Evolutionary conservation across 192 early-diverging fungal genomes (phyloP).

Genomic region (Paraglomus occultum): DNA sequence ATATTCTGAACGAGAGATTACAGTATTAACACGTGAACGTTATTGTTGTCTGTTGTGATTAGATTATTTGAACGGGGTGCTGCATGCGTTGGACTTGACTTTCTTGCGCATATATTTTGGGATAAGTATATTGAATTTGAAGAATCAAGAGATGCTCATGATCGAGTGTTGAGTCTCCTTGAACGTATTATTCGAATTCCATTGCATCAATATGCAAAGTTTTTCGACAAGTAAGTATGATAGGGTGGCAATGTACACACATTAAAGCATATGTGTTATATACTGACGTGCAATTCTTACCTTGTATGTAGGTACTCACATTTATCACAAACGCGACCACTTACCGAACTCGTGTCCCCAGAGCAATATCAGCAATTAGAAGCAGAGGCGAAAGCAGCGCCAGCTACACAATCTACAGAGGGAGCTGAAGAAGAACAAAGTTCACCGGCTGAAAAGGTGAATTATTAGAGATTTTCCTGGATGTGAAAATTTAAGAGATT

Average conservation of each 20-base stretch:
- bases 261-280: background rate
- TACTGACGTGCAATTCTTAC: background rate
- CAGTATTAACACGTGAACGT: constrained; percentile 31
- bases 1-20: constrained; percentile 22
- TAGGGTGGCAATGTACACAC: too few relatives aligned
- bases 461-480: background rate
- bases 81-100: constrained; percentile 60
- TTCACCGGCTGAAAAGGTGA: constrained; percentile 24
- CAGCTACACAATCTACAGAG: constrained; percentile 9
- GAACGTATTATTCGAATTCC: constrained; percentile 68
- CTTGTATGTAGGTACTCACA: constrained; percentile 49
- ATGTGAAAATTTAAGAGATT: background rate
- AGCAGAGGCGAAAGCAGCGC: constrained; percentile 30
- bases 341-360: constrained; percentile 50
- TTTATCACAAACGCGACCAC: constrained; percentile 49
- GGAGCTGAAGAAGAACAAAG: constrained; percentile 23
- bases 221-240: constrained; percentile 62
- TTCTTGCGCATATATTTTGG: constrained; percentile 65
- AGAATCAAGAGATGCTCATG: constrained; percentile 42
- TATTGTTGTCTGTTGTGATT: constrained; percentile 28
- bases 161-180: constrained; percentile 51
- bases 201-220: constrained; percentile 70
- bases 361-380: constrained; percentile 48
- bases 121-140: constrained; percentile 59
- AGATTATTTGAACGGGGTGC: constrained; percentile 71